Base-by-base conservation (phyloP, 2,329 filamentous ascomycete species). In the Tothia fuscella region DNA sequence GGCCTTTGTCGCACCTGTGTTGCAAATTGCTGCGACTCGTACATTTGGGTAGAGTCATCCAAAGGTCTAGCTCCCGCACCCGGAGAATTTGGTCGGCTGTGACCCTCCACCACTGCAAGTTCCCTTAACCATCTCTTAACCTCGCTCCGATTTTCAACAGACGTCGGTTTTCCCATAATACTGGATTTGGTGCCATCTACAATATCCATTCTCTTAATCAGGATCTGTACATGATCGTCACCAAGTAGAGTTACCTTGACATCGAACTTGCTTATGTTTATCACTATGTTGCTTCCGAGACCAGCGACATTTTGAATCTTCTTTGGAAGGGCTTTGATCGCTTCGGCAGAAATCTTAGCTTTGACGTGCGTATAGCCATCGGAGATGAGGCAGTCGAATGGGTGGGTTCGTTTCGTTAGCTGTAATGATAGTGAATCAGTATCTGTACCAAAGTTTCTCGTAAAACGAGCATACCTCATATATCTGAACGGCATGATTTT, bases 391-490 rank as follows among this genome's bases (percentile, higher is more conserved):
- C 39, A 41, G 5, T 41, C 34, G 17, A 41, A 34, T 4, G 25
- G 25, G 13, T 22, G 37, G n/a, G 25, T 30, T n/a, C n/a, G 13
- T 19, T 31, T 30, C 26, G 28, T 31, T 6, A 29, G 31, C 29
- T 41, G 17, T 17, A n/a, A n/a, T n/a, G n/a, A n/a, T n/a, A n/a
- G n/a, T n/a, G n/a, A n/a, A n/a, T n/a, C n/a, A n/a, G n/a, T n/a
- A n/a, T n/a, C n/a, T n/a, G n/a, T n/a, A n/a, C n/a, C n/a, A n/a
- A n/a, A n/a, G n/a, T n/a, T n/a, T n/a, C n/a, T n/a, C n/a, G n/a
- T n/a, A n/a, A n/a, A n/a, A n/a, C n/a, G n/a, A n/a, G n/a, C 37
- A 21, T 40, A 40, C 37, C 10, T 41, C 26, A 22, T 31, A 24
- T n/a, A 41, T 31, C 20, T 41, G 39, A 9, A 41, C 20, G 19